A percentile compares a stretch with the other conserved stretches of the same genome.
These are phyloP conservation scores for Knufia fluminis DNA, from an alignment of 2,329 filamentous ascomycete species.

Conservation along the genomic window DNA sequence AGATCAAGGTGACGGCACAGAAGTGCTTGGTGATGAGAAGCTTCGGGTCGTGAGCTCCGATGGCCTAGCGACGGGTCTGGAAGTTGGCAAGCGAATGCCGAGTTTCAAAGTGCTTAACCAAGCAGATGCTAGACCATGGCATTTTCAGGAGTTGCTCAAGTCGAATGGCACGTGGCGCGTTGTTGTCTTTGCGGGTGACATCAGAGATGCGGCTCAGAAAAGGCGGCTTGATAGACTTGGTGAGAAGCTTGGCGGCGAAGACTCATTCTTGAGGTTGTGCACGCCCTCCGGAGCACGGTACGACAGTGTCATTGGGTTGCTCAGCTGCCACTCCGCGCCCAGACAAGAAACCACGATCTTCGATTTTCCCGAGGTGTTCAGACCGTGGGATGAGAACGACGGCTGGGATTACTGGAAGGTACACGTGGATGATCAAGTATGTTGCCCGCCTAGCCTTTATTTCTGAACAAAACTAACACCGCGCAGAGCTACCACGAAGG, in stretches of 20 bases:
- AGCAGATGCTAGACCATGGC: conserved; percentile 31
- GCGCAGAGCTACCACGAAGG: conserved; percentile 44
- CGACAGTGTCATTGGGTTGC: conserved; percentile 47
- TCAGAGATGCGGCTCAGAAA: conserved; percentile 38
- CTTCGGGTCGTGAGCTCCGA: conserved; percentile 14
- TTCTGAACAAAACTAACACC: conserved; percentile 32
- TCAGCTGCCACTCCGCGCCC: conserved; percentile 50
- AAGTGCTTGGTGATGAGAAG: conserved; percentile 27
- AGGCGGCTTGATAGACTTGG: conserved; percentile 42
- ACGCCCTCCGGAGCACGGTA: conserved; percentile 33
- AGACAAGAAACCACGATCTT: conserved; percentile 42
- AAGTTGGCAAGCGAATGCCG: conserved; percentile 29
- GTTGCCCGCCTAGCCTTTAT: conserved; percentile 19
- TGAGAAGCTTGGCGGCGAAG: conserved; percentile 29
- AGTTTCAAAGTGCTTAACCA: conserved; percentile 30
- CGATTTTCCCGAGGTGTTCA: conserved; percentile 43
- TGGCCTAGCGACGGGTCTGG: conserved; percentile 23
- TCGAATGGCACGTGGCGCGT: conserved; percentile 32
- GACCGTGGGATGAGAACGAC: conserved; percentile 36
- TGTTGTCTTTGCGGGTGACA: conserved; percentile 51
- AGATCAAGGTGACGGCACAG: conserved; percentile 41
- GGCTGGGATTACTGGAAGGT: conserved; percentile 52
- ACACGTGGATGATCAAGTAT: conserved; percentile 42
- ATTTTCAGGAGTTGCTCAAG: conserved; percentile 29
- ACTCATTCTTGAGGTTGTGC: conserved; percentile 38